Conservation (phyloP, 345 rosid genomes). For the Limnanthes douglasii region DNA sequence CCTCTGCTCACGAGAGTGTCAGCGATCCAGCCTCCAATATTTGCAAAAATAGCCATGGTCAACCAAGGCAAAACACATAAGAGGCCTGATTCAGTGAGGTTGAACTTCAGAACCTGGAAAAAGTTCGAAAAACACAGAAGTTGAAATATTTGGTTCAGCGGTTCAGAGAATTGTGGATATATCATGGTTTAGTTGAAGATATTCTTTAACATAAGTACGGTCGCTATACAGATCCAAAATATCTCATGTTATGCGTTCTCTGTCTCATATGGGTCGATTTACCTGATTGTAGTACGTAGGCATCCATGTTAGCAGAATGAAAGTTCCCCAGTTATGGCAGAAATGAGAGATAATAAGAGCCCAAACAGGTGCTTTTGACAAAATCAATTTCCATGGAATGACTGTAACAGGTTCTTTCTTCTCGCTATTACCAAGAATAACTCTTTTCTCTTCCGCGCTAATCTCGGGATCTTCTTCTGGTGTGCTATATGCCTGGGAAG, state of each 20-base stretch:
- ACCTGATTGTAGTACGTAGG: constrained; percentile 99
- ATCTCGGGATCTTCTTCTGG: constrained; percentile 75
- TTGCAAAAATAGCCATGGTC: constrained; percentile 90
- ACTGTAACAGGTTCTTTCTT: constrained; percentile 72
- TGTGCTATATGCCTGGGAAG: constrained; percentile 67
- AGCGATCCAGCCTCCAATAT: constrained; percentile 97
- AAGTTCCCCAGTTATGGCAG: constrained; percentile 99
- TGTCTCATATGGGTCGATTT: constrained; percentile 1
- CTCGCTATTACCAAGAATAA: constrained; percentile 45
- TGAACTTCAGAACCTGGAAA: constrained; percentile 85
- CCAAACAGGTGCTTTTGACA: constrained; percentile 95
- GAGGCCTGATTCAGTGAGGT: constrained; percentile 93
- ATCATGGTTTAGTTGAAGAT: constrained; percentile 2
- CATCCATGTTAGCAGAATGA: constrained; percentile 96
- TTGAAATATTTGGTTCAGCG: background rate
- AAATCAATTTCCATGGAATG: constrained; percentile 89
- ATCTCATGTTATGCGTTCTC: too few species aligned
- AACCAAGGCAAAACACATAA: constrained; percentile 95
- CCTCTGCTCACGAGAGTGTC: constrained; percentile 94
- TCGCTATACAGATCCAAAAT: too few species aligned
- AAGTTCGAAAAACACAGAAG: constrained; percentile 4
- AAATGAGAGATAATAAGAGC: constrained; percentile 92
- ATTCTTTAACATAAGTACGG: too few species aligned
- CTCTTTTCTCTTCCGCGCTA: constrained; percentile 41
- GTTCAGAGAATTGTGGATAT: background rate